Percentiles rank a stretch among this genome's conserved stretches.
Conservation (phyloP, 306 rosid species). For the Sindora glabra region DNA sequence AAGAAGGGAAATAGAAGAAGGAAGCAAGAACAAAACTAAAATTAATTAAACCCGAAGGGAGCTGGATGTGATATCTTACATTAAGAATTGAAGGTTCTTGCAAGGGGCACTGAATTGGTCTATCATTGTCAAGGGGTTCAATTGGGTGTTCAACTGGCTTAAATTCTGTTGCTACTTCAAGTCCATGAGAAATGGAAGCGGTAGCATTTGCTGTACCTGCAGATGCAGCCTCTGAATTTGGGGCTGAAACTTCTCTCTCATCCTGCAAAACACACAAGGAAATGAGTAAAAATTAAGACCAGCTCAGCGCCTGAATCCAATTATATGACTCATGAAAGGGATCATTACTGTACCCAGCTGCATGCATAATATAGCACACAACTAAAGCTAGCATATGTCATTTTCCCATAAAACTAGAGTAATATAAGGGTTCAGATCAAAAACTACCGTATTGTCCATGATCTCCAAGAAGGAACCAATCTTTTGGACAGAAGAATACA, state of each 20-base stretch:
- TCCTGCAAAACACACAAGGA: constrained; percentile 44
- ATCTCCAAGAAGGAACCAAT: background rate
- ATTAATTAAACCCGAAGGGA: background rate
- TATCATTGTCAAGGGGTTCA: constrained; percentile 77
- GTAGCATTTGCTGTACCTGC: constrained; percentile 27
- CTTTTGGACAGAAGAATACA: background rate
- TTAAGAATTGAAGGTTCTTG: constrained; percentile 94
- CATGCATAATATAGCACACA: background rate
- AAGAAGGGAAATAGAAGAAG: background rate
- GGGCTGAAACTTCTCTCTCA: constrained; percentile 60
- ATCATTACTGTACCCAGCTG: background rate
- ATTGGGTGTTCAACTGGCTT: constrained; percentile 91
- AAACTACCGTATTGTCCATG: background rate
- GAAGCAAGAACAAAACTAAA: background rate
- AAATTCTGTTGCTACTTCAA: constrained; percentile 85
- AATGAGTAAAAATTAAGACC: background rate
- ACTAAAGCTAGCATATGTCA: background rate
- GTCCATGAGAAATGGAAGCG: constrained; percentile 65
- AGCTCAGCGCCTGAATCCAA: background rate
- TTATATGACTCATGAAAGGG: background rate
- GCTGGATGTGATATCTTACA: constrained; percentile 39
- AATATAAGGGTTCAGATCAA: too few relatives aligned
- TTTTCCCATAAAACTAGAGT: background rate
- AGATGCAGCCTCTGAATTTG: constrained; percentile 40
- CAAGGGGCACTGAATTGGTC: constrained; percentile 79